Evolutionary conservation across 805 yeast species (phyloP).

Genomic region (Isabelozyma heimii): DNA sequence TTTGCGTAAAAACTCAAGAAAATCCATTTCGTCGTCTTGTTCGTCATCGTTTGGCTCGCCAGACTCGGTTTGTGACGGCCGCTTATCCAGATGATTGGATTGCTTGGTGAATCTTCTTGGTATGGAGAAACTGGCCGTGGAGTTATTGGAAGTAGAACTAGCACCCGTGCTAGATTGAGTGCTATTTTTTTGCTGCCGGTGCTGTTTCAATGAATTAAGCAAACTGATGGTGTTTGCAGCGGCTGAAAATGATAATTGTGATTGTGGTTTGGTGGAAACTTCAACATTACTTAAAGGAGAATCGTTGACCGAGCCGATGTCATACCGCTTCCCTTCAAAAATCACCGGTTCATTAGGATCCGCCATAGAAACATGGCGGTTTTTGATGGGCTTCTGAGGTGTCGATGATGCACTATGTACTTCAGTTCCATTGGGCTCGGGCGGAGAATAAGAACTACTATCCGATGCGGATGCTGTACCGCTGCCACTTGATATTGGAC

Average conservation of each 20-base stretch:
- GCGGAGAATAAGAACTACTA: neutral
- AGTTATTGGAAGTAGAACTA: neutral
- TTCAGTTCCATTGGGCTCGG: neutral
- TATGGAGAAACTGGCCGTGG: neutral
- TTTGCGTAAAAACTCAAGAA: constrained; percentile 43
- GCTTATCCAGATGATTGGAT: neutral
- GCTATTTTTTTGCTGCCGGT: neutral
- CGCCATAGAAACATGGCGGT: constrained; percentile 14
- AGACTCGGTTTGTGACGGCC: neutral
- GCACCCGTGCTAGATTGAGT: neutral
- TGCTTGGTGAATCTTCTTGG: constrained; percentile 4
- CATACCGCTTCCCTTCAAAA: constrained; percentile 12
- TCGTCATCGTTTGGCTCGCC: constrained; percentile 9
- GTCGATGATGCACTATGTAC: constrained; percentile 2
- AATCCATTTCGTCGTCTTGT: constrained; percentile 39
- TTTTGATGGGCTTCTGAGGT: constrained; percentile 8
- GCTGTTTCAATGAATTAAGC: neutral
- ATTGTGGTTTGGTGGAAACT: neutral
- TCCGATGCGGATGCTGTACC: neutral
- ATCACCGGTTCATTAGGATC: constrained; percentile 16
- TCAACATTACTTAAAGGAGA: neutral
- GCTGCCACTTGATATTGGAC: neutral
- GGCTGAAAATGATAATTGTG: neutral
- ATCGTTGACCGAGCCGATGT: neutral
- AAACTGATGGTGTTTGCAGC: constrained; percentile 1